Evolutionary conservation across 2,329 filamentous ascomycete species (phyloP).

Genomic region (Colletotrichum nymphaeae): DNA sequence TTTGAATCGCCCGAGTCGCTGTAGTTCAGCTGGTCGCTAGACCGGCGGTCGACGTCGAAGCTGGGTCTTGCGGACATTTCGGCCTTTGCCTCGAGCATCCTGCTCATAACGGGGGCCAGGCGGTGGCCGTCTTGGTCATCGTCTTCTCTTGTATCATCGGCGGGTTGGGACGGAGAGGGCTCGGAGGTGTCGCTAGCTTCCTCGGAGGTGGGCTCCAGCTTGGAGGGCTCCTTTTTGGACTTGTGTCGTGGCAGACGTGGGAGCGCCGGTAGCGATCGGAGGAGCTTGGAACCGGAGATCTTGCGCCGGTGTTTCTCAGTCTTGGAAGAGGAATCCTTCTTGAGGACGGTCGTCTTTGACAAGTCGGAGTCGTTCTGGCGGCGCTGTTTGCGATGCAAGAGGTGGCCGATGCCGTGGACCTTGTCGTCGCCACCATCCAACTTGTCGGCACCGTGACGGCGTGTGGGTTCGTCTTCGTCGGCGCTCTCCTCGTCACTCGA

Average conservation of each 20-base stretch:
- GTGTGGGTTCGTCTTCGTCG: slow-evolving; percentile 49
- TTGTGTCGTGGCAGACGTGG: slow-evolving; percentile 56
- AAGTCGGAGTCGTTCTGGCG: slow-evolving; percentile 47
- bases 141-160: slow-evolving; percentile 31
- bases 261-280: slow-evolving; percentile 74
- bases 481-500: slow-evolving; percentile 86
- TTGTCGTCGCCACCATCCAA: background rate
- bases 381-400: slow-evolving; percentile 49
- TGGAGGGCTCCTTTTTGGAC: slow-evolving; percentile 57
- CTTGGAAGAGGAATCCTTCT: slow-evolving; percentile 47
- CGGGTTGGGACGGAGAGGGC: slow-evolving; percentile 29
- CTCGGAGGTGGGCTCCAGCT: slow-evolving; percentile 49
- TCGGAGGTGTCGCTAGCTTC: slow-evolving; percentile 44
- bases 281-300: slow-evolving; percentile 66
- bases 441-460: slow-evolving; percentile 5
- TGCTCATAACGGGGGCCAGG: slow-evolving; percentile 78
- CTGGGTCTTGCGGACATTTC: slow-evolving; percentile 70
- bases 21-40: slow-evolving; percentile 50
- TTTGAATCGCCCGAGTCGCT: slow-evolving; percentile 48
- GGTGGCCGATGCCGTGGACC: slow-evolving; percentile 3
- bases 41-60: slow-evolving; percentile 64
- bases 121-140: slow-evolving; percentile 52
- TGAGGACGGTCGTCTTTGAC: slow-evolving; percentile 46
- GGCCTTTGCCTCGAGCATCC: slow-evolving; percentile 79
- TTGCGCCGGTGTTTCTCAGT: slow-evolving; percentile 64